Base-by-base conservation (phyloP, 345 rosid genomes). In the Salix udensis region DNA sequence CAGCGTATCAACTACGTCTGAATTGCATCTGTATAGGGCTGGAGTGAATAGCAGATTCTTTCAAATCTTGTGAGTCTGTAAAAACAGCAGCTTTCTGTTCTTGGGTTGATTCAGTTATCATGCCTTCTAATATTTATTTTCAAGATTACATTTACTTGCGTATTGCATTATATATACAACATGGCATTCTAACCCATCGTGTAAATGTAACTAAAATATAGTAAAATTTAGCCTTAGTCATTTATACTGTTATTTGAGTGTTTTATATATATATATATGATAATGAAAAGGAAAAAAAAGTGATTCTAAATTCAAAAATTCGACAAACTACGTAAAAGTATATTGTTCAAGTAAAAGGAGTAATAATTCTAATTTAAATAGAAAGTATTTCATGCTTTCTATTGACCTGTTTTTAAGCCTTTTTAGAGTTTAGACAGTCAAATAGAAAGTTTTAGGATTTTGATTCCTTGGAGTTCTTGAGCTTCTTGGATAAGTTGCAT, bases 1-100 rank as follows among this genome's bases (percentile, higher is more conserved):
- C 44, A 86, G 67, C 40, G 65, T 96, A 73, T 78, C 77, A 52
- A 81, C 95, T 40, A 13, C 84, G 65, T 82, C 94, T 0, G 89
- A 85, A 80, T 70, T 96, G 88, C 89, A 82, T 78, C 46, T 94
- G 83, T 94, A 91, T 75, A 90, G 99, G 80, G 97, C 97, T 14
- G 99, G 98, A 67, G 91, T 90, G 67, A 94, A 88, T 80, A 86
- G 86, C 80, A 81, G 88, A 84, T 88, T 88, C 83, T 82, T 93
- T 74, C 89, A 85, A 76, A 37, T 74, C 61, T 62, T 76, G 68
- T 84, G 76, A 77, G 36, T 37, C 28, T 61, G 60, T 66, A 70
- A 71, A 24, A 21, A 67, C 44, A 9, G n/a, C 68, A 67, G 76
- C 69, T 71, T 36, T 67, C 68, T 30, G 61, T 55, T 18, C 37